These are phyloP conservation scores for Pelagomonas calceolata DNA, from an alignment of 108 stramenopile genomes.

Conservation along the genomic window DNA sequence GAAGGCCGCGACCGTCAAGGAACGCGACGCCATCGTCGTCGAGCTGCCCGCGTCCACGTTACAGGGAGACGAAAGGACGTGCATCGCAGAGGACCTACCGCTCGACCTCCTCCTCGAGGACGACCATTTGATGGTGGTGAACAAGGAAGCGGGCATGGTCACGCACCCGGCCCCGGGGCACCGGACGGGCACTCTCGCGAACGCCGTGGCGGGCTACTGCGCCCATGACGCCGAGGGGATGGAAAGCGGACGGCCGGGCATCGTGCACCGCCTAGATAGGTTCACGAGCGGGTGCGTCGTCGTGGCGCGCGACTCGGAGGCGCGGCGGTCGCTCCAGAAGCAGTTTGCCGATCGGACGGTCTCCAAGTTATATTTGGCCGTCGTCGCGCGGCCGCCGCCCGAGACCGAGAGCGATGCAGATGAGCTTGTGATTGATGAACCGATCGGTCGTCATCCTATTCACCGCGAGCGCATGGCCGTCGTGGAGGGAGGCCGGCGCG, in stretches of 20 bases:
- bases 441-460: conserved; percentile 79
- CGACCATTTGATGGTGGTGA: conserved; percentile 75
- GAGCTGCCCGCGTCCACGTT: neutral
- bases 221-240: conserved; percentile 50
- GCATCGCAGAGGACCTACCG: conserved; percentile 45
- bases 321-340: conserved; percentile 4
- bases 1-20: neutral
- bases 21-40: neutral
- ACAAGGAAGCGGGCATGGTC: conserved; percentile 86
- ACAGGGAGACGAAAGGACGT: neutral
- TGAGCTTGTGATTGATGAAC: conserved; percentile 64
- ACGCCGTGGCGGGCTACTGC: conserved; percentile 82
- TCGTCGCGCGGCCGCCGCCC: conserved; percentile 33
- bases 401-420: conserved; percentile 6
- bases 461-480: conserved; percentile 86
- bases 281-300: conserved; percentile 85
- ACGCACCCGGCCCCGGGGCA: conserved; percentile 96
- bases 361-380: conserved; percentile 73
- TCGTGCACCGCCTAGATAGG: conserved; percentile 90
- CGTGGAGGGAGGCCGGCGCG: conserved; percentile 31
- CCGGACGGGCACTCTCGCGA: conserved; percentile 85
- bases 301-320: conserved; percentile 45
- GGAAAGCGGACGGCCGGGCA: conserved; percentile 74
- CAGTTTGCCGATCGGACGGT: conserved; percentile 63
- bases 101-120: conserved; percentile 79